Percentiles rank a stretch among this genome's conserved stretches.
Evolutionary conservation across 192 early-diverging fungal genomes (phyloP).

Genomic region (Coemansia sp.): DNA sequence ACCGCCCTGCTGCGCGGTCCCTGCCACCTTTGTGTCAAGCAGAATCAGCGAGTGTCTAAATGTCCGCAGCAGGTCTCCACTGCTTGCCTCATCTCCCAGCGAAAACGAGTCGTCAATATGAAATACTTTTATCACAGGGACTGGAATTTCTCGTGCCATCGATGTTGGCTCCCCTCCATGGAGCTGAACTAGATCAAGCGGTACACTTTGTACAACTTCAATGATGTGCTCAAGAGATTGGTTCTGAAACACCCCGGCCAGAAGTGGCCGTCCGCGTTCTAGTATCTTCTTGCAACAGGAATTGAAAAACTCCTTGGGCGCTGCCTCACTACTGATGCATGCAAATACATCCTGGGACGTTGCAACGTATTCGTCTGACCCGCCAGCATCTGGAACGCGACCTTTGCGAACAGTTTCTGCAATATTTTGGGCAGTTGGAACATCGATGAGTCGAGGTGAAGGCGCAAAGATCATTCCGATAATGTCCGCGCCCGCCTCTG

Average conservation of each 20-base stretch:
- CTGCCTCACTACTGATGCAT: neutral
- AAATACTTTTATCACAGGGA: slow-evolving; percentile 86
- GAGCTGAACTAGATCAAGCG: slow-evolving; percentile 91
- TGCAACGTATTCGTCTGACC: neutral
- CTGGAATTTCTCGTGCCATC: slow-evolving; percentile 67
- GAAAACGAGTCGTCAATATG: slow-evolving; percentile 69
- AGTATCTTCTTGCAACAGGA: slow-evolving; percentile 19
- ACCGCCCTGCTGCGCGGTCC: slow-evolving; percentile 66
- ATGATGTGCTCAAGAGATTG: slow-evolving; percentile 77
- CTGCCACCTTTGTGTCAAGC: slow-evolving; percentile 66
- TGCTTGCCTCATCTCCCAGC: neutral
- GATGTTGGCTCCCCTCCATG: slow-evolving; percentile 77
- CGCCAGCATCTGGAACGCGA: neutral
- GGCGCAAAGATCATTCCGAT: slow-evolving; percentile 95
- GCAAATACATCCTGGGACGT: neutral
- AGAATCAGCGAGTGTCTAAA: slow-evolving; percentile 41
- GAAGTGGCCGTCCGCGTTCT: slow-evolving; percentile 60
- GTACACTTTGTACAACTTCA: slow-evolving; percentile 57
- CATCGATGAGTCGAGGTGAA: slow-evolving; percentile 73
- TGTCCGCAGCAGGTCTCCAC: slow-evolving; percentile 10
- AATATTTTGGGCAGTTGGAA: slow-evolving; percentile 68
- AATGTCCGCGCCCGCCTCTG: slow-evolving; percentile 79
- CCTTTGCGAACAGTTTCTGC: slow-evolving; percentile 58
- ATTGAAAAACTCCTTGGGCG: neutral
- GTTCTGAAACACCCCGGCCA: slow-evolving; percentile 94